A percentile compares a stretch with the other conserved stretches of the same genome.
Conservation (phyloP, 2,329 filamentous ascomycete genomes). For the Aureobasidium vineae region DNA sequence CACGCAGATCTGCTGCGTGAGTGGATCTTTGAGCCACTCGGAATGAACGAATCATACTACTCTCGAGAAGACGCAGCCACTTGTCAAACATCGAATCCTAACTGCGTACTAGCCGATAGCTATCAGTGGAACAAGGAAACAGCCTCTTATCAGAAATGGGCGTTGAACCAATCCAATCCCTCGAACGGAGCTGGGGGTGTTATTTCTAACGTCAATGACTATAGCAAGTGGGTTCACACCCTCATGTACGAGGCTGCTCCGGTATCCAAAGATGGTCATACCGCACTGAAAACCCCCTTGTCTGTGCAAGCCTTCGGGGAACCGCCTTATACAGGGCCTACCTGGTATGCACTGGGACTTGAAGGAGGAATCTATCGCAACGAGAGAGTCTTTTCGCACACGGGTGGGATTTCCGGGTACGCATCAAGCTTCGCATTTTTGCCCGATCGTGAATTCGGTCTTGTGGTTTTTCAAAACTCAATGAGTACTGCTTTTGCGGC, state of each 20-base stretch:
- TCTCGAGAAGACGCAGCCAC: constrained; percentile 39
- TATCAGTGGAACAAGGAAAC: constrained; percentile 33
- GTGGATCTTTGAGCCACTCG: constrained; percentile 44
- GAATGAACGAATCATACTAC: constrained; percentile 44
- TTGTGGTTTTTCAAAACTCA: constrained; percentile 38
- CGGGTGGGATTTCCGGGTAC: constrained; percentile 49
- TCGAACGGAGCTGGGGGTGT: constrained; percentile 33
- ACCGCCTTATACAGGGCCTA: constrained; percentile 36
- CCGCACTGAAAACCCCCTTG: constrained; percentile 16
- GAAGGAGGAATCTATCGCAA: constrained; percentile 44
- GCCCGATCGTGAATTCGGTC: constrained; percentile 46
- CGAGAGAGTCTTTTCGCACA: constrained; percentile 46
- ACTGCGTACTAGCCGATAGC: constrained; percentile 30
- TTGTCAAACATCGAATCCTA: constrained; percentile 24
- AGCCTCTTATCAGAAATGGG: constrained; percentile 18
- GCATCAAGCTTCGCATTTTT: constrained; percentile 48
- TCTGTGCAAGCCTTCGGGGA: constrained; percentile 1
- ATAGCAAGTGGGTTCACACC: constrained; percentile 53
- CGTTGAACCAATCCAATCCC: constrained; percentile 28
- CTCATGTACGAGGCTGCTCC: constrained; percentile 43
- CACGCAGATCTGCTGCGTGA: constrained; percentile 39
- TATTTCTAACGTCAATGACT: constrained; percentile 52
- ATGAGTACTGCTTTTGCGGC: constrained; percentile 18
- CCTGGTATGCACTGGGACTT: constrained; percentile 48
- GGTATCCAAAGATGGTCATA: constrained; percentile 25